Percentiles rank a stretch among this genome's conserved stretches.
These are phyloP conservation scores for Ophiostoma populinum DNA, from an alignment of 2,329 filamentous ascomycete species.

Conservation along the genomic window DNA sequence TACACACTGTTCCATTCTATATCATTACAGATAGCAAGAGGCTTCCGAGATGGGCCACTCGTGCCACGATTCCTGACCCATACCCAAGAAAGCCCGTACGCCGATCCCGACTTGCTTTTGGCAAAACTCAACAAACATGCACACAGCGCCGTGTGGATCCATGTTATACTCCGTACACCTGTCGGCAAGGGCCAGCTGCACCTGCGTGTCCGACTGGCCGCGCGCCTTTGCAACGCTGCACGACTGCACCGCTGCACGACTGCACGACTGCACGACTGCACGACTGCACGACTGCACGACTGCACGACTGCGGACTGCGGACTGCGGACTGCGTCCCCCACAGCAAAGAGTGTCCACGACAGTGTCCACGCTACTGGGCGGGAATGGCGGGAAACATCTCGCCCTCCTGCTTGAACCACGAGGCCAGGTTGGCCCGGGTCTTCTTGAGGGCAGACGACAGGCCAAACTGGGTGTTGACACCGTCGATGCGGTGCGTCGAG, in stretches of 20 bases:
- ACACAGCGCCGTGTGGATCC: not conserved
- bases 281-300: too few relatives aligned
- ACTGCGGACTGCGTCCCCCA: too few relatives aligned
- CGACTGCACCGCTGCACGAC: too few relatives aligned
- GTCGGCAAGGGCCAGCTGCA: too few relatives aligned
- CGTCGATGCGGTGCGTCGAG: slow-evolving; percentile 65
- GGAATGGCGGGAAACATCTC: slow-evolving; percentile 16
- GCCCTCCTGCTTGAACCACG: slow-evolving; percentile 18
- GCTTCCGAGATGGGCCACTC: not conserved
- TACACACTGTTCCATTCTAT: too few relatives aligned
- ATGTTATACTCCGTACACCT: too few relatives aligned
- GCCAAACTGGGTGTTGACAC: slow-evolving; percentile 50
- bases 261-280: too few relatives aligned
- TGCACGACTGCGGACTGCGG: too few relatives aligned
- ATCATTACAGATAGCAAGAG: not conserved
- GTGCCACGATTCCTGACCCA: slow-evolving; percentile 1
- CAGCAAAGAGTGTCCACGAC: too few relatives aligned
- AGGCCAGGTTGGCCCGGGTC: slow-evolving; percentile 19
- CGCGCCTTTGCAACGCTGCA: too few relatives aligned
- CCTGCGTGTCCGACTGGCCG: too few relatives aligned
- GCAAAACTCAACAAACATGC: not conserved
- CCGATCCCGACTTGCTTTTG: not conserved
- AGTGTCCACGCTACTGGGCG: slow-evolving; percentile 13
- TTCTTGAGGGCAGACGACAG: slow-evolving; percentile 40
- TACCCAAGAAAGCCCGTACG: not conserved